These are phyloP conservation scores for Colletotrichum plurivorum DNA, from an alignment of 2,329 filamentous ascomycete species.

Conservation along the genomic window DNA sequence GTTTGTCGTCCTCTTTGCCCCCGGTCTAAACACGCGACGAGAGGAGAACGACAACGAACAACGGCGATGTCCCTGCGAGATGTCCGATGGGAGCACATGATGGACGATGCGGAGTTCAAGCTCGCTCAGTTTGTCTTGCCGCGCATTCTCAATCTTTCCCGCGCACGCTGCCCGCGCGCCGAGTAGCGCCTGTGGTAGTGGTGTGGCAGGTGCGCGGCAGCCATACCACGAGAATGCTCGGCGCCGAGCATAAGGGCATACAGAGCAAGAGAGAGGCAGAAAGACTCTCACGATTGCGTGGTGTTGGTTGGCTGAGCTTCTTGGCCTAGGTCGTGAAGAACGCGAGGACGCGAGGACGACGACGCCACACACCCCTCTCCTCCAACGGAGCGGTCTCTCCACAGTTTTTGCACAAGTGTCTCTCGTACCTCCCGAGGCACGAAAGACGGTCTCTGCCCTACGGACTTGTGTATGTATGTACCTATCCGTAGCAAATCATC, in stretches of 20 bases:
- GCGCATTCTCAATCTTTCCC: neutral
- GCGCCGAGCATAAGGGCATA: constrained; percentile 12
- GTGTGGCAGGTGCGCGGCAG: constrained; percentile 9
- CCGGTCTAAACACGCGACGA: neutral
- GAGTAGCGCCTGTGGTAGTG: constrained; percentile 5
- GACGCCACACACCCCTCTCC: neutral
- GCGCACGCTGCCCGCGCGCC: neutral
- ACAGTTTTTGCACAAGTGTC: too few relatives aligned
- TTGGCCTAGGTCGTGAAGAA: neutral
- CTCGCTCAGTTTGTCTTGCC: neutral
- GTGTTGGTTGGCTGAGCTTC: constrained; percentile 11
- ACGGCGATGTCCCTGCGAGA: constrained; percentile 19
- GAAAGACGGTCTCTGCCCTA: constrained; percentile 16
- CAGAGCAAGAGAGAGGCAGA: too few relatives aligned
- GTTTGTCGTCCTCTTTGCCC: too few relatives aligned
- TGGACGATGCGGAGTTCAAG: constrained; percentile 10
- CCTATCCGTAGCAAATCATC: neutral
- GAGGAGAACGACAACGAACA: neutral
- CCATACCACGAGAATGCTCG: constrained; percentile 20
- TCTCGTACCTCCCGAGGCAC: too few relatives aligned
- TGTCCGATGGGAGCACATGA: constrained; percentile 24
- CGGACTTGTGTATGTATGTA: neutral
- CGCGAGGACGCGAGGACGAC: constrained; percentile 21
- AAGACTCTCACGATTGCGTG: neutral
- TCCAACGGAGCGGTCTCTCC: too few relatives aligned